Base-by-base conservation (phyloP, 805 yeast genomes). In the Blastobotrys terrestris region DNA sequence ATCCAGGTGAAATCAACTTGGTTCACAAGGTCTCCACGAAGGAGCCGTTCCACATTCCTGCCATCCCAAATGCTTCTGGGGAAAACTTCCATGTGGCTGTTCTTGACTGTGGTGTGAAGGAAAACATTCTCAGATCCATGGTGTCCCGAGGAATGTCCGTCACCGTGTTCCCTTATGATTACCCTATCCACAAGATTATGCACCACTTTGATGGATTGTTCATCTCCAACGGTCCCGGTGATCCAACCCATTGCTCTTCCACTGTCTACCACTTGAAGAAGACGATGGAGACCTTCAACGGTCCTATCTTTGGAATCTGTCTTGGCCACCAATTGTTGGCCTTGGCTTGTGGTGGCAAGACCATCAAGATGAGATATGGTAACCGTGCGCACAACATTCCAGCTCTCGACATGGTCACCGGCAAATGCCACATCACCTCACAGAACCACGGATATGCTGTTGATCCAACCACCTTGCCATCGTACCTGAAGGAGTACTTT, bases 401-500 rank as follows among this genome's bases (percentile, higher is more conserved):
- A 53, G 95, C 96, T 13, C 78, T 91, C 67, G 96, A 92, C 69
- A 71, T 91, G 63, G 75, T 83, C 51, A 86, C 95, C 31, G 97
- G 98, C 54, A 84, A 86, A 67, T 92, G 98, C 70, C 96, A 94
- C 72, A 95, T 94, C 70, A 94, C 99, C 11, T 92, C 98, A 22
- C 99, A 94, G 76, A 94, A 94, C 74, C 99, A 95, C 69, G 99
- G 99, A 57, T 94, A 89, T 67, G 99, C 98, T 6, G 98, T 95
- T 47, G 97, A 91, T 66, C 84, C 84, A 14, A 61, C 70, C 20
- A 85, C 97, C 31, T 77, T 94, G 63, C 83, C 85, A 52, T 63
- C 77, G 11, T 88, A 84, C 52, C 92, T 86, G 80, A 80, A 83
- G 74, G 92, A 91, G 62, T 92, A 84, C 70, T 94, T 94, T 68